Evolutionary conservation across 305 asterid genomes (phyloP).

Genomic region (Fraxinus baroniana): DNA sequence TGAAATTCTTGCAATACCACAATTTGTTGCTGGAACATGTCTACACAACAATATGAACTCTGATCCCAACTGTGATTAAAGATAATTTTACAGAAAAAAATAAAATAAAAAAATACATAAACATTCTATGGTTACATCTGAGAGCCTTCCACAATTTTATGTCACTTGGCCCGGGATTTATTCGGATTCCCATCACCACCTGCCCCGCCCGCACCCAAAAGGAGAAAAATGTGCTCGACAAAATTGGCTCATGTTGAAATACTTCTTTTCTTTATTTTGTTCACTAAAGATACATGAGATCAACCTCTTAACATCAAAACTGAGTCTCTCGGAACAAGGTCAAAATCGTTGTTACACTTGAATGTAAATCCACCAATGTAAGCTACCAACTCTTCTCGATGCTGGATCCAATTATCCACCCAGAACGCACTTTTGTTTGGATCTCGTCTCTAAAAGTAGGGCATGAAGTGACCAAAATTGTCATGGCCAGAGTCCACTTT

Average conservation of each 20-base stretch:
- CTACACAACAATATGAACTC: neutral
- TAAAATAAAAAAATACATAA: neutral
- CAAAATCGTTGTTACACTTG: constrained; percentile 33
- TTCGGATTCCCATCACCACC: neutral
- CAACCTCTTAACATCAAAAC: constrained; percentile 45
- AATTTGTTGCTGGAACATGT: neutral
- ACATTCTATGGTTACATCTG: constrained; percentile 5
- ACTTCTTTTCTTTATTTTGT: constrained; percentile 27
- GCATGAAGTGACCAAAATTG: constrained; percentile 13
- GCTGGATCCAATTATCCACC: constrained; percentile 29
- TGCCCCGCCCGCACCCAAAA: neutral
- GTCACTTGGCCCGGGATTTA: neutral
- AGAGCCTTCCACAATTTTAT: neutral
- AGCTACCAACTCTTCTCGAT: constrained; percentile 20
- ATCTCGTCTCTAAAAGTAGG: neutral
- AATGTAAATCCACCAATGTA: constrained; percentile 23
- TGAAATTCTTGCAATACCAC: neutral
- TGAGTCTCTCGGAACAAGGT: constrained; percentile 37
- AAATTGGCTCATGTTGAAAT: constrained; percentile 38
- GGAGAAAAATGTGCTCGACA: constrained; percentile 22
- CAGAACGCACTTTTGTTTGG: constrained; percentile 7
- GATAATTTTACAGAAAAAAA: neutral
- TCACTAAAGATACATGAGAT: constrained; percentile 32
- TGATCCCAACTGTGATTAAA: neutral
- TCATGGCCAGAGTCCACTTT: constrained; percentile 24